Percentiles rank a stretch among this genome's conserved stretches.
phyloP scores from a whole-genome alignment of 352 stramenopile genomes.

The Phytophthora megakarya region DNA sequence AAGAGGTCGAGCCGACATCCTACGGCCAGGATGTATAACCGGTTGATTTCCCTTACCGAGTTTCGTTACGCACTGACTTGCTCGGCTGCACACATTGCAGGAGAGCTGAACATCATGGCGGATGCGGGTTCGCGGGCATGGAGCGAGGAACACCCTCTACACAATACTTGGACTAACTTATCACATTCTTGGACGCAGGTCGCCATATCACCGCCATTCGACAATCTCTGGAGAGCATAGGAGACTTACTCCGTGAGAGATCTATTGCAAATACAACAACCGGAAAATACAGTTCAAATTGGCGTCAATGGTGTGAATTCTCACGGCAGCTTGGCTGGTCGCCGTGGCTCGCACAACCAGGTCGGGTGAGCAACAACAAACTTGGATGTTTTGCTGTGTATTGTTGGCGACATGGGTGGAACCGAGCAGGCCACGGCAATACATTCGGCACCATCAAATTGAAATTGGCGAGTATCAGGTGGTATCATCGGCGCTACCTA shows the following conservation, averaged over 20 bases:
- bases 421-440: conserved; percentile 15
- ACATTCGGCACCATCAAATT: conserved; percentile 24
- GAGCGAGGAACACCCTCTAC: not conserved
- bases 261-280: conserved; percentile 1
- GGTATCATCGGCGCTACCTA: conserved; percentile 24
- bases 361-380: too few species aligned
- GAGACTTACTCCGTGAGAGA: not conserved
- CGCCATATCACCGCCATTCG: not conserved
- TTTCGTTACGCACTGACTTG: conserved; percentile 1
- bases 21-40: not conserved
- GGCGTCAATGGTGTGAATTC: conserved; percentile 14
- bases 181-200: conserved; percentile 20
- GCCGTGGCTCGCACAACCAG: too few species aligned
- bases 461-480: conserved; percentile 24
- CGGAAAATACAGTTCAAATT: conserved; percentile 5
- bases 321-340: conserved; percentile 4
- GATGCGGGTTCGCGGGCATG: conserved; percentile 18
- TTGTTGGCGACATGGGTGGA: conserved; percentile 21
- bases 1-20: conserved; percentile 4
- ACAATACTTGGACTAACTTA: conserved; percentile 22
- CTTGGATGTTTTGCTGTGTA: conserved; percentile 21
- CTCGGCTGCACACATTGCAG: conserved; percentile 10
- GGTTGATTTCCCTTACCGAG: conserved; percentile 11
- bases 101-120: conserved; percentile 11
- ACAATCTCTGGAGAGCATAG: conserved; percentile 20